phyloP scores from a whole-genome alignment of 169 alveolate genomes.

The Babesia ovata region DNA sequence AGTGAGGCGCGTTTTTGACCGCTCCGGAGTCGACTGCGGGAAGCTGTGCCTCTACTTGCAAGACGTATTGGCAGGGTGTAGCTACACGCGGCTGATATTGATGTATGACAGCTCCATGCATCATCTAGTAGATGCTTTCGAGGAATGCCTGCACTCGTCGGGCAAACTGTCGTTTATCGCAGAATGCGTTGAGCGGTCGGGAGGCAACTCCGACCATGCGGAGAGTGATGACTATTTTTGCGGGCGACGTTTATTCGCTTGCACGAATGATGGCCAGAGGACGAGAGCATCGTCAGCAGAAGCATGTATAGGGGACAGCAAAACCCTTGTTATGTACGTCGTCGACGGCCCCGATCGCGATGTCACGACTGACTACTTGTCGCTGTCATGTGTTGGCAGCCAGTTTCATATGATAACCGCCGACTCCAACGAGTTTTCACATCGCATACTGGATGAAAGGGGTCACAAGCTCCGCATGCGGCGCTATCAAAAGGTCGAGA shows the following conservation, averaged over 20 bases:
- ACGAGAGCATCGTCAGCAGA: background rate
- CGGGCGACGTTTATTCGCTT: background rate
- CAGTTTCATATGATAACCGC: constrained; percentile 23
- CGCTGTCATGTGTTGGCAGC: constrained; percentile 17
- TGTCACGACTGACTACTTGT: constrained; percentile 8
- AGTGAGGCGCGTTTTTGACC: constrained; percentile 6
- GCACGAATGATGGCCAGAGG: background rate
- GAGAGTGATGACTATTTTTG: constrained; percentile 1
- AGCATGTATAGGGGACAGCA: background rate
- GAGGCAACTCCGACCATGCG: background rate
- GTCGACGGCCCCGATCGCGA: background rate
- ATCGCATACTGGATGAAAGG: constrained; percentile 4
- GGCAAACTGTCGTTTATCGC: constrained; percentile 10
- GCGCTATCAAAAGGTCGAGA: constrained; percentile 70
- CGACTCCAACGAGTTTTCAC: background rate
- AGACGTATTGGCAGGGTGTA: background rate
- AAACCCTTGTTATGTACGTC: constrained; percentile 15
- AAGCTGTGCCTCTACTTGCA: background rate
- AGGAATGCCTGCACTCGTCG: background rate
- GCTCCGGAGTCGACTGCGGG: background rate
- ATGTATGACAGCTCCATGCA: constrained; percentile 36
- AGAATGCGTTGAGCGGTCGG: constrained; percentile 11
- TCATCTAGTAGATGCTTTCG: constrained; percentile 1
- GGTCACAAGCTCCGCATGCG: constrained; percentile 42
- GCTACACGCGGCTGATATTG: constrained; percentile 15